phyloP scores from a whole-genome alignment of 108 stramenopile species.

The Conticribra guillardii region DNA sequence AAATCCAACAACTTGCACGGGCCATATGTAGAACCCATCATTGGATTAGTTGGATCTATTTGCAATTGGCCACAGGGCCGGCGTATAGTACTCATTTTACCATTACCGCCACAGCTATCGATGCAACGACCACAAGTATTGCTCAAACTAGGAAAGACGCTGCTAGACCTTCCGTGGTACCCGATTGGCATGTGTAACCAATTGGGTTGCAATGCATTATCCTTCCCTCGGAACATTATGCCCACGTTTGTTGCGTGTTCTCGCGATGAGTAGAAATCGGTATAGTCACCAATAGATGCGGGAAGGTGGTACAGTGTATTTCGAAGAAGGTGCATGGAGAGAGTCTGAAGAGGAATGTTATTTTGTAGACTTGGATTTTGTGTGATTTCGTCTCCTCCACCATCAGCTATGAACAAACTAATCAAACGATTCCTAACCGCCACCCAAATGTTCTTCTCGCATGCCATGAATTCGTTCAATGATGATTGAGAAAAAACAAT shows the following conservation, averaged over 20 bases:
- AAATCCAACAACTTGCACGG: slow-evolving; percentile 87
- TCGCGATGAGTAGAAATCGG: slow-evolving; percentile 92
- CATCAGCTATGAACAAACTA: slow-evolving; percentile 54
- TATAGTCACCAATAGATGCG: slow-evolving; percentile 87
- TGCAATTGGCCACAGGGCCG: slow-evolving; percentile 92
- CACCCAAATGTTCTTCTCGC: slow-evolving; percentile 64
- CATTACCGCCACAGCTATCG: slow-evolving; percentile 8
- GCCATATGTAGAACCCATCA: slow-evolving; percentile 76
- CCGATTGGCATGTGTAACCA: slow-evolving; percentile 94
- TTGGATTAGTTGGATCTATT: slow-evolving; percentile 70
- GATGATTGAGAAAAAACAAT: slow-evolving; percentile 47
- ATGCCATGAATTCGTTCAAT: slow-evolving; percentile 80
- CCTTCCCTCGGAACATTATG: slow-evolving; percentile 92
- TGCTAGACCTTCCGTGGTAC: slow-evolving; percentile 89
- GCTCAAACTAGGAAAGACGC: slow-evolving; percentile 50
- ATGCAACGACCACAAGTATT: background rate
- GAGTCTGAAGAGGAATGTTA: slow-evolving; percentile 43
- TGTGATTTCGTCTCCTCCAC: slow-evolving; percentile 23
- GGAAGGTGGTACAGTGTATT: slow-evolving; percentile 76
- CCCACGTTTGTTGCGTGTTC: slow-evolving; percentile 95
- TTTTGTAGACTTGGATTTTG: slow-evolving; percentile 29
- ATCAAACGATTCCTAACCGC: slow-evolving; percentile 66
- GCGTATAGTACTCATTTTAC: slow-evolving; percentile 41
- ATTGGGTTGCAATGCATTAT: slow-evolving; percentile 92
- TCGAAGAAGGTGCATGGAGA: slow-evolving; percentile 50